Percentiles rank a stretch among this genome's conserved stretches.
phyloP scores from a whole-genome alignment of 1,284 basidiomycete genomes.

The Coniophora puteana region DNA sequence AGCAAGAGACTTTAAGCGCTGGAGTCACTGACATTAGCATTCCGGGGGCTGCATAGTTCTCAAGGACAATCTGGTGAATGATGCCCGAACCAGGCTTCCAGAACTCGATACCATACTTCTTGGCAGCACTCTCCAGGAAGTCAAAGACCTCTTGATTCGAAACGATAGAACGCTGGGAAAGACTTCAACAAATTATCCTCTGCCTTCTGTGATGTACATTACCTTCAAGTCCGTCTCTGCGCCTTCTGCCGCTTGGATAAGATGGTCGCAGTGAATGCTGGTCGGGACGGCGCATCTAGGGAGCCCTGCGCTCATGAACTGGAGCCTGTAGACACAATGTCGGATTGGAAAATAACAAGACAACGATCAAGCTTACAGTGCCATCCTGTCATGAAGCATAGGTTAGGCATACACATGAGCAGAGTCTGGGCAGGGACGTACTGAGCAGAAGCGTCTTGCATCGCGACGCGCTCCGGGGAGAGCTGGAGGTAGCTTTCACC shows the following conservation, averaged over 20 bases:
- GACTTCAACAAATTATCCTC: constrained; percentile 5
- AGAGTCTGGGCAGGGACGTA: constrained; percentile 34
- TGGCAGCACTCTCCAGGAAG: constrained; percentile 92
- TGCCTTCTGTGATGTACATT: constrained; percentile 7
- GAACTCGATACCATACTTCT: constrained; percentile 94
- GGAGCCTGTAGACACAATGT: constrained; percentile 75
- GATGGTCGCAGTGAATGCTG: constrained; percentile 95
- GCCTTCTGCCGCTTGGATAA: constrained; percentile 88
- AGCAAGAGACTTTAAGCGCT: too few species aligned
- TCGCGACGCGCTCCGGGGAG: constrained; percentile 90
- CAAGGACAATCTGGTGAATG: constrained; percentile 98
- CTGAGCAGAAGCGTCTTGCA: constrained; percentile 99
- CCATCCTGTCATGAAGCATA: constrained; percentile 53
- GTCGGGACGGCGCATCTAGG: constrained; percentile 81
- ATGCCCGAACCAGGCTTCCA: constrained; percentile 96
- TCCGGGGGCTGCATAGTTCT: constrained; percentile 92
- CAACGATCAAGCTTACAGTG: constrained; percentile 47
- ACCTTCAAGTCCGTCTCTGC: constrained; percentile 83
- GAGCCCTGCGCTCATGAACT: constrained; percentile 98
- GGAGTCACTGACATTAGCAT: constrained; percentile 67
- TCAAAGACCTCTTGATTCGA: constrained; percentile 98
- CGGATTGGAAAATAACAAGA: constrained; percentile 10
- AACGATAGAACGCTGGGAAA: constrained; percentile 70
- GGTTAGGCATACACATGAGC: constrained; percentile 12
- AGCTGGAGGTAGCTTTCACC: constrained; percentile 93